Evolutionary conservation across 257 asterid species (phyloP).

Genomic region (Anisodus acutangulus): DNA sequence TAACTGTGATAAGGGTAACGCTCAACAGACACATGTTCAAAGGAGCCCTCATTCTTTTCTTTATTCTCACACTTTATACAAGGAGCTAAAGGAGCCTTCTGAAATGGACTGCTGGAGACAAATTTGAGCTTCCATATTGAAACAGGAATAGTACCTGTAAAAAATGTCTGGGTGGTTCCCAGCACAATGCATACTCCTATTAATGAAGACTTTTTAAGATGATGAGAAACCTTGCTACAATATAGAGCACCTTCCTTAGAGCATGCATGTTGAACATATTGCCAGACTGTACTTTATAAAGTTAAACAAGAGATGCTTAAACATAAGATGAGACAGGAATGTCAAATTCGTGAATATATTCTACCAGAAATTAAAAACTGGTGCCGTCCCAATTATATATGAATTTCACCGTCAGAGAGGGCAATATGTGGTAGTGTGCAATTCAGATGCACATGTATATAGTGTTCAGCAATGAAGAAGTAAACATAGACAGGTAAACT

Average conservation of each 20-base stretch:
- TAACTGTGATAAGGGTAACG: slow-evolving; percentile 76
- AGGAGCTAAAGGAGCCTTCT: slow-evolving; percentile 45
- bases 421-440: background rate
- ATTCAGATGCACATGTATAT: background rate
- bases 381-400: background rate
- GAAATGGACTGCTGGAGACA: slow-evolving; percentile 29
- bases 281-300: background rate
- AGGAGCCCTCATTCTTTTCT: slow-evolving; percentile 47
- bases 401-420: background rate
- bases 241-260: background rate
- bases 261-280: slow-evolving; percentile 13
- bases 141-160: slow-evolving; percentile 36
- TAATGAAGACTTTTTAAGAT: background rate
- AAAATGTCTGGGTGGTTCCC: slow-evolving; percentile 34
- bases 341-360: background rate
- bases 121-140: slow-evolving; percentile 33
- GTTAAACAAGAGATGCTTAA: slow-evolving; percentile 6
- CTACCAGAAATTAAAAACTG: background rate
- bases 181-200: slow-evolving; percentile 13
- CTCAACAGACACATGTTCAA: slow-evolving; percentile 66
- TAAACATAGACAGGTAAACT: slow-evolving; percentile 1
- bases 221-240: slow-evolving; percentile 18
- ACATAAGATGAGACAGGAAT: background rate
- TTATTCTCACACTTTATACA: slow-evolving; percentile 73
- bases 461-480: background rate